Evolutionary conservation across 2,329 filamentous ascomycete genomes (phyloP).

Genomic region (Xylaria sp.): DNA sequence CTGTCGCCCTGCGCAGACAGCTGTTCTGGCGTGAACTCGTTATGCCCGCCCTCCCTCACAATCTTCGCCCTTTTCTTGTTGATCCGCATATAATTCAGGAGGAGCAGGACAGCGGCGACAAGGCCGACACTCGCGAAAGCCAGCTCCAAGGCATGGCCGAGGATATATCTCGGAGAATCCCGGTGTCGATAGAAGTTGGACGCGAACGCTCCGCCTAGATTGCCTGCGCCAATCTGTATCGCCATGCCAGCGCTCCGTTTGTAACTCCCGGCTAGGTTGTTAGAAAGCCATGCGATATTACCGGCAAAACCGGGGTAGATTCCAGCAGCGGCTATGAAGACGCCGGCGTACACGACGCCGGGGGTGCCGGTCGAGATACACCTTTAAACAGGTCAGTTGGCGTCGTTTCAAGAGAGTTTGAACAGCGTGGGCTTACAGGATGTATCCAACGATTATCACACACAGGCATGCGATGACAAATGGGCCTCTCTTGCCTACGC

Average conservation of each 20-base stretch:
- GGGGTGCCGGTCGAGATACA: constrained; percentile 69
- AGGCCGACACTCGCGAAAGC: constrained; percentile 61
- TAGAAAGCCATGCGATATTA: constrained; percentile 80
- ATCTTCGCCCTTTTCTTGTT: constrained; percentile 68
- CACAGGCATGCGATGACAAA: constrained; percentile 66
- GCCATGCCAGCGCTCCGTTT: constrained; percentile 76
- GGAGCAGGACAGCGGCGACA: constrained; percentile 56
- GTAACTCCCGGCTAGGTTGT: constrained; percentile 75
- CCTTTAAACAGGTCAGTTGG: constrained; percentile 55
- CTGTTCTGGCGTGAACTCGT: constrained; percentile 57
- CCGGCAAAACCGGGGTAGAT: constrained; percentile 86
- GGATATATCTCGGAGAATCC: constrained; percentile 60
- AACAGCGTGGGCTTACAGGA: constrained; percentile 55
- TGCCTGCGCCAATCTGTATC: constrained; percentile 71
- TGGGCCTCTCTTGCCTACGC: constrained; percentile 62
- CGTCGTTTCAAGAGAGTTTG: neutral
- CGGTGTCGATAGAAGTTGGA: constrained; percentile 74
- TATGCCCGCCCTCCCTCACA: constrained; percentile 57
- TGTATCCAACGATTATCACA: constrained; percentile 67
- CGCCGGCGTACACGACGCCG: constrained; percentile 75
- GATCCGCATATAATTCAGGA: constrained; percentile 64
- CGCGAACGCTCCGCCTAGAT: constrained; percentile 72
- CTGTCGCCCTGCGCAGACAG: constrained; percentile 69
- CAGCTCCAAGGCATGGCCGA: constrained; percentile 63
- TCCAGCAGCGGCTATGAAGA: constrained; percentile 79